Conservation (phyloP, 345 rosid species). For the Hibiscus trionum region DNA sequence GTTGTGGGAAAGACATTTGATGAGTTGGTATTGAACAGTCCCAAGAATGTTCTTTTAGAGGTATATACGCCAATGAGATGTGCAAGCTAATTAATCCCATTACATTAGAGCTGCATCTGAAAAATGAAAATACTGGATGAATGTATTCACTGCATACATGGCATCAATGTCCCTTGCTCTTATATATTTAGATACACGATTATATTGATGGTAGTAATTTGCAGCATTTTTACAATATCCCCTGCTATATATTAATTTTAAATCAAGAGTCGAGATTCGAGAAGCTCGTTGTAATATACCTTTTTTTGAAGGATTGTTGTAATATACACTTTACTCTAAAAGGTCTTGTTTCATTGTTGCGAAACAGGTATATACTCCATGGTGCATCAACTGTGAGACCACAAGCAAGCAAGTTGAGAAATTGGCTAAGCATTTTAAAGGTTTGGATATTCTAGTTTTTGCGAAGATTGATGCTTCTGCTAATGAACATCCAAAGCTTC, state of each 20-base stretch:
- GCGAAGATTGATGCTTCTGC: slow-evolving; percentile 80
- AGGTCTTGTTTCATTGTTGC: neutral
- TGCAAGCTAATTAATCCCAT: neutral
- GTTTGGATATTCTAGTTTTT: slow-evolving; percentile 44
- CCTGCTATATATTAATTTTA: neutral
- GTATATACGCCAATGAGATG: slow-evolving; percentile 17
- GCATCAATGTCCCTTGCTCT: too few species aligned
- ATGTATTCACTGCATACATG: neutral
- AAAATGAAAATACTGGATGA: neutral
- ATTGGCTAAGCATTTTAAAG: slow-evolving; percentile 87
- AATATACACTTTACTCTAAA: neutral
- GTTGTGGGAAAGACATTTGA: slow-evolving; percentile 81
- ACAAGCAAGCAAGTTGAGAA: slow-evolving; percentile 69
- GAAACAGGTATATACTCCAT: slow-evolving; percentile 66
- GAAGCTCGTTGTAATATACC: neutral
- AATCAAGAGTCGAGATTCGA: neutral
- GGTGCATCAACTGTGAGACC: slow-evolving; percentile 74
- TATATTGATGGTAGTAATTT: neutral
- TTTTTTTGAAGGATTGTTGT: too few species aligned
- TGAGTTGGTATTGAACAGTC: slow-evolving; percentile 58
- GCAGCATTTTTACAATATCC: neutral
- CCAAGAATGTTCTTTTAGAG: slow-evolving; percentile 71
- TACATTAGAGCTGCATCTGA: neutral
- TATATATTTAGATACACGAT: neutral
- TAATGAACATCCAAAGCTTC: slow-evolving; percentile 73